Conservation (phyloP, 1,139 yeast genomes). For the Kodamaea derodonti region DNA sequence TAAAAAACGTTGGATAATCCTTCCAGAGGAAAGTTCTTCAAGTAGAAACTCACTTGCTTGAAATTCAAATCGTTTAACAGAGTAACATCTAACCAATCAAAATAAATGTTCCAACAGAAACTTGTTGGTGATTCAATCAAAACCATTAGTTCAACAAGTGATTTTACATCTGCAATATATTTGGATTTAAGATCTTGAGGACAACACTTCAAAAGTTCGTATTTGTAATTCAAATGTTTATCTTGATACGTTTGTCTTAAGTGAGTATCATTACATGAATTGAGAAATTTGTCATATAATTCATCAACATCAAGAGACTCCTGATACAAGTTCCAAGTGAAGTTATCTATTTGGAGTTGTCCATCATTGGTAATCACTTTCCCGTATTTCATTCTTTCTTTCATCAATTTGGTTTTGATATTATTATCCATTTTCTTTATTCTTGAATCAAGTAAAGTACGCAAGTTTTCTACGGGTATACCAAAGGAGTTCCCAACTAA, state of each 20-base stretch:
- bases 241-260: slow-evolving; percentile 59
- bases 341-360: slow-evolving; percentile 30
- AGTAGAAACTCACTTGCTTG: slow-evolving; percentile 44
- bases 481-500: slow-evolving; percentile 50
- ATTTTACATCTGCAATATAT: slow-evolving; percentile 43
- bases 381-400: slow-evolving; percentile 40
- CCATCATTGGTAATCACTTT: slow-evolving; percentile 30
- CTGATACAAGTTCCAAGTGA: slow-evolving; percentile 49
- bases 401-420: slow-evolving; percentile 25
- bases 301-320: slow-evolving; percentile 45
- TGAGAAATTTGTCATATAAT: slow-evolving; percentile 55
- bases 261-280: slow-evolving; percentile 60
- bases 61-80: slow-evolving; percentile 48
- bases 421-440: slow-evolving; percentile 37
- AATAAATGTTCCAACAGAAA: slow-evolving; percentile 69
- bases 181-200: slow-evolving; percentile 29
- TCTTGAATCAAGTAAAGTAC: slow-evolving; percentile 45
- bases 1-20: slow-evolving; percentile 64
- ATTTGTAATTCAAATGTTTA: slow-evolving; percentile 52
- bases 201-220: slow-evolving; percentile 43
- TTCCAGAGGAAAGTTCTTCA: slow-evolving; percentile 54
- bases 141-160: slow-evolving; percentile 70
- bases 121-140: slow-evolving; percentile 54
- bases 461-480: slow-evolving; percentile 46
- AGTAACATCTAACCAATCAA: slow-evolving; percentile 70